Evolutionary conservation across 2,329 filamentous ascomycete genomes (phyloP).

Genomic region (Aspergillus sp.): DNA sequence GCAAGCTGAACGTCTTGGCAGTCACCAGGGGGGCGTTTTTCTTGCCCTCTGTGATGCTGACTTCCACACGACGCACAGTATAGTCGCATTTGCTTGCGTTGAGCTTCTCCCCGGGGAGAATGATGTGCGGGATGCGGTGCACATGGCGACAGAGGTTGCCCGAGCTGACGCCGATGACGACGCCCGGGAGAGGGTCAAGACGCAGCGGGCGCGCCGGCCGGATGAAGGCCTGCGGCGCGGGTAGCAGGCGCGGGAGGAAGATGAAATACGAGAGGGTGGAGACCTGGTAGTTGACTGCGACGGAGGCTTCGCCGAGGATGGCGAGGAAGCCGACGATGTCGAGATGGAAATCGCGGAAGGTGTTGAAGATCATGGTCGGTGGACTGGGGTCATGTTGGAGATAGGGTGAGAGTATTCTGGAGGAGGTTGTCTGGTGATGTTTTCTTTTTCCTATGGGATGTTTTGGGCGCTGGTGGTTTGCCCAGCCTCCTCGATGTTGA

Average conservation of each 20-base stretch:
- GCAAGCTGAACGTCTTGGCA: neutral
- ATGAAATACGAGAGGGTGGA: slow-evolving; percentile 59
- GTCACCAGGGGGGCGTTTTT: neutral
- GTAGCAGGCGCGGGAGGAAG: slow-evolving; percentile 59
- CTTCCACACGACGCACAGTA: slow-evolving; percentile 42
- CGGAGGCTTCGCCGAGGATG: slow-evolving; percentile 60
- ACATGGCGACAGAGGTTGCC: slow-evolving; percentile 39
- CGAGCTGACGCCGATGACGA: slow-evolving; percentile 58
- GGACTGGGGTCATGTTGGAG: neutral
- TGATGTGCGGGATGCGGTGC: slow-evolving; percentile 5
- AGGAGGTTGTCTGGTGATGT: no score
- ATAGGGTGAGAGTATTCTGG: neutral
- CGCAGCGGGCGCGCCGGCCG: slow-evolving; percentile 54
- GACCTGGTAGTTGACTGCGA: slow-evolving; percentile 57
- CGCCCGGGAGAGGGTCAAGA: slow-evolving; percentile 55
- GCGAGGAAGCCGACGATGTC: slow-evolving; percentile 63
- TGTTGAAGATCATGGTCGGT: slow-evolving; percentile 2
- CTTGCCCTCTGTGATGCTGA: neutral
- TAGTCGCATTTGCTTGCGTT: slow-evolving; percentile 55
- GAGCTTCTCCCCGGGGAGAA: neutral
- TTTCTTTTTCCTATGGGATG: no score
- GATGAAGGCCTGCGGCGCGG: slow-evolving; percentile 62
- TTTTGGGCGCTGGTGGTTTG: no score
- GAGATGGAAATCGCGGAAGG: slow-evolving; percentile 29
- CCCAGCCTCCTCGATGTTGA: no score